phyloP scores from a whole-genome alignment of 306 rosid species.

The Ziziphus jujuba region DNA sequence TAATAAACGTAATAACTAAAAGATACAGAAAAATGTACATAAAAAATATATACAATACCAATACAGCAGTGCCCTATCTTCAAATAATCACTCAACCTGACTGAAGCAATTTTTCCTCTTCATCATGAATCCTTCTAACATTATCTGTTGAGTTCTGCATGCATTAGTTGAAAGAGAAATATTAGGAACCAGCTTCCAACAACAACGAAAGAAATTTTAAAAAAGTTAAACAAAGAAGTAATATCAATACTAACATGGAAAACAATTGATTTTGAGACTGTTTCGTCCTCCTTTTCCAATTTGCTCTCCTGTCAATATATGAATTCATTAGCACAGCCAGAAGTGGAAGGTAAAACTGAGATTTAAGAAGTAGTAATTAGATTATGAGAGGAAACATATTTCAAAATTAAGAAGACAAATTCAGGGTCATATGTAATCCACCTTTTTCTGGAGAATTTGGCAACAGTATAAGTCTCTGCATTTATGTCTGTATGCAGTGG shows the following conservation, averaged over 20 bases:
- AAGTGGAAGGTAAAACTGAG: not conserved
- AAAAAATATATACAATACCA: not conserved
- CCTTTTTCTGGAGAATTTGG: too few species aligned
- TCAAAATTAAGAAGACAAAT: too few species aligned
- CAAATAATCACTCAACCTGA: conserved; percentile 28
- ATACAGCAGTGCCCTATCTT: conserved; percentile 43
- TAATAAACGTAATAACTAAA: not conserved
- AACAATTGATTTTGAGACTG: conserved; percentile 63
- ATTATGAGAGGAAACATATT: too few species aligned
- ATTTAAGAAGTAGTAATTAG: not conserved
- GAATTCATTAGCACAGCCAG: conserved; percentile 8
- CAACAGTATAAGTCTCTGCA: too few species aligned
- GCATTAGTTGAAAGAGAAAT: not conserved
- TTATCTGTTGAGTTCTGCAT: conserved; percentile 54
- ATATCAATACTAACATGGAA: conserved; percentile 47
- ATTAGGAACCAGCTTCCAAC: conserved; percentile 6
- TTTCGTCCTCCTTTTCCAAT: conserved; percentile 87
- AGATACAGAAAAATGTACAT: too few species aligned
- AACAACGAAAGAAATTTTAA: too few species aligned
- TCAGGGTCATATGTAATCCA: too few species aligned
- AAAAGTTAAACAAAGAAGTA: not conserved
- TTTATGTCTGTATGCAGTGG: too few species aligned
- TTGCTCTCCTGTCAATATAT: conserved; percentile 56
- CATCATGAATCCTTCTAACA: conserved; percentile 62
- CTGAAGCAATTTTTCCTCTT: conserved; percentile 31